phyloP scores from a whole-genome alignment of 352 stramenopile genomes.

The Globisporangium perplexum region DNA sequence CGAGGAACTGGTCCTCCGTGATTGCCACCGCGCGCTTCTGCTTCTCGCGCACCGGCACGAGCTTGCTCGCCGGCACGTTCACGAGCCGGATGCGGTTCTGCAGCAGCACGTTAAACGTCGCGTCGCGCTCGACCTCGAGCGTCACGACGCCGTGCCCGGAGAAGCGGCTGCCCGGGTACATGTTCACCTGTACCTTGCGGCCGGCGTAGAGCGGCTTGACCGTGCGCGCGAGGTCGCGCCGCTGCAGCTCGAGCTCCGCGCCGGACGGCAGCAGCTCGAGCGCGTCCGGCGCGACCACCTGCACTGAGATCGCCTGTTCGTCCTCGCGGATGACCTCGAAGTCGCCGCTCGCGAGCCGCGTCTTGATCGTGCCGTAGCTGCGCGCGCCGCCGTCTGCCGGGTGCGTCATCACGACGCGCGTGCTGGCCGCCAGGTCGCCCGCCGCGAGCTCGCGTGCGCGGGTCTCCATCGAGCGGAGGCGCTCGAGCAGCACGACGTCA shows the following conservation, averaged over 20 bases:
- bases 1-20: slow-evolving; percentile 66
- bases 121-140: slow-evolving; percentile 27
- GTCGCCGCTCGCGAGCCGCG: slow-evolving; percentile 31
- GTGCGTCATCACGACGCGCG: slow-evolving; percentile 46
- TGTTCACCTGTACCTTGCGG: slow-evolving; percentile 61
- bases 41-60: slow-evolving; percentile 54
- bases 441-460: slow-evolving; percentile 12
- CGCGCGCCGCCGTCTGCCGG: slow-evolving; percentile 28
- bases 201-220: slow-evolving; percentile 52
- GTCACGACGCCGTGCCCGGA: slow-evolving; percentile 56
- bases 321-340: slow-evolving; percentile 55
- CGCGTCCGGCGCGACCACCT: slow-evolving; percentile 34
- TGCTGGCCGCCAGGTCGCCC: slow-evolving; percentile 14
- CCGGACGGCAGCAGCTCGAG: slow-evolving; percentile 59
- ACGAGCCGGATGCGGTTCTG: slow-evolving; percentile 62
- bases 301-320: slow-evolving; percentile 52
- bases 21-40: slow-evolving; percentile 48
- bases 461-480: slow-evolving; percentile 27
- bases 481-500: slow-evolving; percentile 21
- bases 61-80: slow-evolving; percentile 61
- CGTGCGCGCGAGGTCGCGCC: slow-evolving; percentile 31
- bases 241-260: slow-evolving; percentile 47
- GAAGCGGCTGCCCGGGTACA: slow-evolving; percentile 71
- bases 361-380: slow-evolving; percentile 52
- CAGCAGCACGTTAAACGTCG: slow-evolving; percentile 55